A percentile compares a stretch with the other conserved stretches of the same genome.
Evolutionary conservation across 495 filamentous ascomycete genomes (phyloP).

Genomic region (Aeminium ludgeri): DNA sequence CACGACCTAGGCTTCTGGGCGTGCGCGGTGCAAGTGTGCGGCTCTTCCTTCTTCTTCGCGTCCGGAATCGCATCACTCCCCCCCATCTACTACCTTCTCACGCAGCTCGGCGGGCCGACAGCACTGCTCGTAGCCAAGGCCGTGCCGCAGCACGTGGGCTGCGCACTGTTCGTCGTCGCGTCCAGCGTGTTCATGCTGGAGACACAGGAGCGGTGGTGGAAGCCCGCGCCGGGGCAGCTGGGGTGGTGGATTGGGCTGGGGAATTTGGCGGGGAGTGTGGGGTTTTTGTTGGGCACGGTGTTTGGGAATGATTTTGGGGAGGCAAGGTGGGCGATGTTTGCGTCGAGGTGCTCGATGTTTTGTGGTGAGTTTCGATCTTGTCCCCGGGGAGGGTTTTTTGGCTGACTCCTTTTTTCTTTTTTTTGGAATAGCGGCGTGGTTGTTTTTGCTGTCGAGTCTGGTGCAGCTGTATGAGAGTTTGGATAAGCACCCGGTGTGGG

Average conservation of each 20-base stretch:
- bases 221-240: conserved; percentile 38
- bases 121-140: conserved; percentile 43
- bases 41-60: conserved; percentile 53
- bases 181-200: conserved; percentile 49
- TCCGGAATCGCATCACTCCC: conserved; percentile 49
- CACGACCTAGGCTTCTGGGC: conserved; percentile 55
- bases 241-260: conserved; percentile 46
- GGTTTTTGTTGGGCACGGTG: conserved; percentile 52
- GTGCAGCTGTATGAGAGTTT: conserved; percentile 52
- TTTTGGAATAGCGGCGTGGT: conserved; percentile 26
- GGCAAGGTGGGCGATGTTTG: conserved; percentile 35
- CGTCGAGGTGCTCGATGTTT: conserved; percentile 42
- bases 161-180: conserved; percentile 45
- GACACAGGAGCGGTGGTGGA: conserved; percentile 50
- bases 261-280: conserved; percentile 45
- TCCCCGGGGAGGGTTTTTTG: no score
- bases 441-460: conserved; percentile 47
- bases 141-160: conserved; percentile 52
- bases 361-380: conserved; percentile 30
- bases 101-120: conserved; percentile 28
- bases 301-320: conserved; percentile 28
- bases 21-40: conserved; percentile 40
- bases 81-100: conserved; percentile 27
- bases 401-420: conserved; percentile 6
- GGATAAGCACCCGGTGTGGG: conserved; percentile 38